Conservation (phyloP, 345 rosid species). For the Dipteronia dyeriana region DNA sequence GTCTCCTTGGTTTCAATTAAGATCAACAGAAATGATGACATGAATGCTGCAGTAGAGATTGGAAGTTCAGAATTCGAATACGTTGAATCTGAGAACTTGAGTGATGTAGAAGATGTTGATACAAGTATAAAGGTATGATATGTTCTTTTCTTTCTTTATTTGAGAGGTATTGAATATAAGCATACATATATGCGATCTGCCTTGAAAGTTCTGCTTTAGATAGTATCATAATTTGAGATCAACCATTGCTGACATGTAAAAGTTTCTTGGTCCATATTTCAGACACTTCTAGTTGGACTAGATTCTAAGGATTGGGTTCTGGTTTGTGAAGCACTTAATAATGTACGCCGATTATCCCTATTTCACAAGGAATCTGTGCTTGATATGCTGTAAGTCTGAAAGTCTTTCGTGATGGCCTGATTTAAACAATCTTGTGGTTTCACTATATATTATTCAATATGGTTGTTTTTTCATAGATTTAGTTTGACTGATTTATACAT, state of each 20-base stretch:
- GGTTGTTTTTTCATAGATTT: background rate
- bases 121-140: conserved; percentile 54
- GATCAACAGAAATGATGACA: conserved; percentile 43
- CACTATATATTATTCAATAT: background rate
- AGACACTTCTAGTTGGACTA: conserved; percentile 69
- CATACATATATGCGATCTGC: background rate
- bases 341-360: conserved; percentile 71
- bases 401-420: conserved; percentile 12
- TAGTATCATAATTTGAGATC: conserved; percentile 2
- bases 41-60: conserved; percentile 44
- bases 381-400: conserved; percentile 63
- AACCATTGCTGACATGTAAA: conserved; percentile 10
- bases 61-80: conserved; percentile 74
- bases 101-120: conserved; percentile 74
- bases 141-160: conserved; percentile 8
- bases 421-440: background rate
- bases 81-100: conserved; percentile 72
- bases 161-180: background rate
- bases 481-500: conserved; percentile 13
- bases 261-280: conserved; percentile 14
- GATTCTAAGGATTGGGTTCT: conserved; percentile 89
- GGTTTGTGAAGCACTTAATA: conserved; percentile 81
- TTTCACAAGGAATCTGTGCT: conserved; percentile 72
- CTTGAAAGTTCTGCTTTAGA: background rate
- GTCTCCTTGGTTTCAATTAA: conserved; percentile 36